Evolutionary conservation across 805 yeast species (phyloP).

Genomic region (Metschnikowia reukaufii): DNA sequence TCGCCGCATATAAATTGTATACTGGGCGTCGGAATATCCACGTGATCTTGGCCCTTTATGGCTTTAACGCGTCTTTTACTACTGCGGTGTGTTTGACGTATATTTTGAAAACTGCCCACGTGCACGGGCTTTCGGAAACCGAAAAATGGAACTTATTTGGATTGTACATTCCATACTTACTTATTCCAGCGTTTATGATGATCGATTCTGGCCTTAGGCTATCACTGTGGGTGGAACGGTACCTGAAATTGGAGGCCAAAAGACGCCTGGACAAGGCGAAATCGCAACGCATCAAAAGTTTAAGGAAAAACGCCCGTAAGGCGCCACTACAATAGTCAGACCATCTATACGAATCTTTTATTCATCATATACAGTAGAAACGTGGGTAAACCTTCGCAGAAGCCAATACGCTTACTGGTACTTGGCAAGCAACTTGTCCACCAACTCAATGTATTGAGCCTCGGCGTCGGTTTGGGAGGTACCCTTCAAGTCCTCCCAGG

Average conservation of each 20-base stretch:
- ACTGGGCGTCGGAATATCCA: slow-evolving; percentile 18
- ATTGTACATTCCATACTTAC: slow-evolving; percentile 68
- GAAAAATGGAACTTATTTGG: slow-evolving; percentile 47
- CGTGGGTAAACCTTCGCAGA: too few relatives aligned
- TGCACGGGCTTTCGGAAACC: slow-evolving; percentile 33
- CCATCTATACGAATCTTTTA: too few relatives aligned
- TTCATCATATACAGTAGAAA: too few relatives aligned
- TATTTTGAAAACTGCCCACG: slow-evolving; percentile 37
- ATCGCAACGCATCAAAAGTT: not conserved
- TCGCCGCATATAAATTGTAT: slow-evolving; percentile 34
- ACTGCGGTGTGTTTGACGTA: slow-evolving; percentile 71
- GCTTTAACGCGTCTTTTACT: slow-evolving; percentile 79
- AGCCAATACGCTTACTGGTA: slow-evolving; percentile 24
- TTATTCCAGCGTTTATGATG: slow-evolving; percentile 61
- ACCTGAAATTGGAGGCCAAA: not conserved
- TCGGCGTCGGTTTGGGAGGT: slow-evolving; percentile 89
- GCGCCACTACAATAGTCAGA: too few relatives aligned
- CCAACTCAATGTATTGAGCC: slow-evolving; percentile 68
- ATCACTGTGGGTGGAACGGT: slow-evolving; percentile 7
- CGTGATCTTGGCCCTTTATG: slow-evolving; percentile 59
- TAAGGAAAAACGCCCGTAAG: not conserved
- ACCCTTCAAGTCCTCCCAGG: slow-evolving; percentile 91
- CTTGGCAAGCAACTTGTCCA: slow-evolving; percentile 57
- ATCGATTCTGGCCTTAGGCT: slow-evolving; percentile 35
- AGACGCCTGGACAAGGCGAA: not conserved